phyloP scores from a whole-genome alignment of 1,139 yeast species.

The Saccharomyces hybrid region DNA sequence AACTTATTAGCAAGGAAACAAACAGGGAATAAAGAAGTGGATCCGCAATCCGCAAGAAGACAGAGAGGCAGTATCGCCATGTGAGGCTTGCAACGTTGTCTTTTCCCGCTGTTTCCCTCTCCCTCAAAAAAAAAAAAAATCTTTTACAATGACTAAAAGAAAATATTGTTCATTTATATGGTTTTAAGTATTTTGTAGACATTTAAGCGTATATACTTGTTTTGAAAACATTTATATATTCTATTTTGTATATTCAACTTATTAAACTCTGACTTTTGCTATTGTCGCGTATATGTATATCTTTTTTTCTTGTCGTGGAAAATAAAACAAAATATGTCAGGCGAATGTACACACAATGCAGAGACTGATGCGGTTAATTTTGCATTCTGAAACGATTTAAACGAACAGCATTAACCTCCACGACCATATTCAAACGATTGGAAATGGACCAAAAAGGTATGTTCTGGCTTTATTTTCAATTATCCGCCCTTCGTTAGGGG shows the following conservation, averaged over 20 bases:
- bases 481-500: neutral
- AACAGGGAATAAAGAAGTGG: conserved; percentile 54
- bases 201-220: neutral
- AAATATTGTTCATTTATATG: neutral
- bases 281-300: neutral
- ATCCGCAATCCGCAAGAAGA: conserved; percentile 78
- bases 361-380: neutral
- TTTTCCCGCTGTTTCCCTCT: neutral
- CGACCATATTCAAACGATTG: neutral
- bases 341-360: neutral
- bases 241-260: neutral
- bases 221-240: neutral
- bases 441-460: conserved; percentile 3
- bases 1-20: conserved; percentile 70
- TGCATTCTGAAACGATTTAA: neutral
- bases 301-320: neutral
- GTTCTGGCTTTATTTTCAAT: neutral
- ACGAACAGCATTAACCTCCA: neutral
- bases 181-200: neutral
- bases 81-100: conserved; percentile 12
- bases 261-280: neutral
- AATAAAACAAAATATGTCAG: neutral
- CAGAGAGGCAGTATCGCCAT: conserved; percentile 56
- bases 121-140: neutral
- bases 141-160: neutral